phyloP scores from a whole-genome alignment of 495 filamentous ascomycete genomes.

The Physcia stellaris region DNA sequence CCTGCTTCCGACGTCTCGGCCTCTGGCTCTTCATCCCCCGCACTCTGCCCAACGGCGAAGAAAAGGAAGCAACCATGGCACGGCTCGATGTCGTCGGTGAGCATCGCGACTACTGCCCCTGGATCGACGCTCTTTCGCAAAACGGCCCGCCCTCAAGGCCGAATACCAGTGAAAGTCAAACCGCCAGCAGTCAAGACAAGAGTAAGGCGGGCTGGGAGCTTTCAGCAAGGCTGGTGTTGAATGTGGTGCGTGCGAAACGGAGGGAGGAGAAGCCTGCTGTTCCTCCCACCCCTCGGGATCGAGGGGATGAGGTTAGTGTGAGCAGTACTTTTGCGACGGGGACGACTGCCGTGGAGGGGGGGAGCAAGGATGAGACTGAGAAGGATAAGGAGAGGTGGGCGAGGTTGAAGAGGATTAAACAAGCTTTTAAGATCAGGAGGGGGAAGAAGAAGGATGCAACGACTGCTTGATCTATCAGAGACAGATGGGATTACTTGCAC shows the following conservation, averaged over 20 bases:
- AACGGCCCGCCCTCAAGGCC: conserved; percentile 13
- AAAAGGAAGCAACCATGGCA: conserved; percentile 45
- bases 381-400: conserved; percentile 40
- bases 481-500: no score
- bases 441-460: conserved; percentile 11
- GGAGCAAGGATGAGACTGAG: conserved; percentile 22
- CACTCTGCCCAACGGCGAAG: conserved; percentile 36
- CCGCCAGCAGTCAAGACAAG: conserved; percentile 12
- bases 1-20: conserved; percentile 78
- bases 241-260: conserved; percentile 11
- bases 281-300: neutral
- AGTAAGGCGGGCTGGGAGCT: conserved; percentile 34
- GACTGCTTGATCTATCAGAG: no score
- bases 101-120: conserved; percentile 73
- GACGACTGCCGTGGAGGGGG: conserved; percentile 10
- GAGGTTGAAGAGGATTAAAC: conserved; percentile 34
- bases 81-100: conserved; percentile 53
- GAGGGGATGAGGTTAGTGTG: neutral
- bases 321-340: conserved; percentile 5
- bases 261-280: conserved; percentile 9
- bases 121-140: conserved; percentile 52
- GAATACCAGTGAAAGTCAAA: neutral
- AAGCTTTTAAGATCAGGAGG: conserved; percentile 29
- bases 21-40: conserved; percentile 83
- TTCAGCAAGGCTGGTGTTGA: conserved; percentile 26